phyloP scores from a whole-genome alignment of 306 rosid genomes.

The Alnus glutinosa region DNA sequence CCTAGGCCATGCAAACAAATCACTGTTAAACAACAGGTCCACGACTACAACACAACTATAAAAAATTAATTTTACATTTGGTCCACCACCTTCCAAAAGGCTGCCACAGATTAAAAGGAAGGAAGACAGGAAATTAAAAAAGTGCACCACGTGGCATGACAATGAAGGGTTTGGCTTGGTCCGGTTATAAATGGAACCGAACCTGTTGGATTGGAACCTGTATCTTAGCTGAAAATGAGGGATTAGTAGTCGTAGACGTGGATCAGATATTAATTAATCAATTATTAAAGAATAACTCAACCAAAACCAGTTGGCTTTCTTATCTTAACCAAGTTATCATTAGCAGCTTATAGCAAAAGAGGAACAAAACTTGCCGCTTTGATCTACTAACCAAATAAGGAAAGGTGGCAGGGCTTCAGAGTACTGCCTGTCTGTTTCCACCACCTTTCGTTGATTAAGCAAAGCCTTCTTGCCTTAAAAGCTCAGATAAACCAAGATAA shows the following conservation, averaged over 20 bases:
- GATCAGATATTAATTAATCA: slow-evolving; percentile 6
- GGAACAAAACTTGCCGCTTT: slow-evolving; percentile 42
- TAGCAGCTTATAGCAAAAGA: slow-evolving; percentile 5
- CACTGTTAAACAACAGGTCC: not conserved
- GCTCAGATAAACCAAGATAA: slow-evolving; percentile 30
- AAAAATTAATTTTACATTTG: not conserved
- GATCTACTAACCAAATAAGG: slow-evolving; percentile 46
- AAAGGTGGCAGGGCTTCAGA: slow-evolving; percentile 33
- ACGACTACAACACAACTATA: not conserved
- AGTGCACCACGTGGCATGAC: not conserved
- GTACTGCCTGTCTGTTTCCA: slow-evolving; percentile 17
- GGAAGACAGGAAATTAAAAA: not conserved
- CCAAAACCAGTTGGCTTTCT: not conserved
- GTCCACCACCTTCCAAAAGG: slow-evolving; percentile 23
- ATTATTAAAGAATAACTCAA: not conserved
- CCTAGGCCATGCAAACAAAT: not conserved
- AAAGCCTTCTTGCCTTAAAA: slow-evolving; percentile 56
- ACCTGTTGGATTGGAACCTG: too few species aligned
- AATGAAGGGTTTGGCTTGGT: too few species aligned
- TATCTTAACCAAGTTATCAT: slow-evolving; percentile 30
- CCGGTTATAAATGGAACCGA: too few species aligned
- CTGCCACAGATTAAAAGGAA: slow-evolving; percentile 12
- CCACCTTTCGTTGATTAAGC: slow-evolving; percentile 27
- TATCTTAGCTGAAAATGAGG: not conserved
- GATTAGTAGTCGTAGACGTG: not conserved